phyloP scores from a whole-genome alignment of 176 grass and related monocot genomes.

The Carex kokanica region DNA sequence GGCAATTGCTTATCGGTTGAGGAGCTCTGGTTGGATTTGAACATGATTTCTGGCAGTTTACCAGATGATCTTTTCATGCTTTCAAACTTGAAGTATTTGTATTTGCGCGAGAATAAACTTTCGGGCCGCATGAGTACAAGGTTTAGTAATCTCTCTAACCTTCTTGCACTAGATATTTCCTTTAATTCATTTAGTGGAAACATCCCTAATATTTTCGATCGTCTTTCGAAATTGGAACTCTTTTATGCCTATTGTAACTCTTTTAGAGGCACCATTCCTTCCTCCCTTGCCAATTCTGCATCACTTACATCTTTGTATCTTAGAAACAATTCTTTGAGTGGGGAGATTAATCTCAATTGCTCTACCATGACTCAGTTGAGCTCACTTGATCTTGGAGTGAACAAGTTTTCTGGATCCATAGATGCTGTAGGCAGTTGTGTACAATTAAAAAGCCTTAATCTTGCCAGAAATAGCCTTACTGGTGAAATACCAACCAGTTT shows the following conservation, averaged over 20 bases:
- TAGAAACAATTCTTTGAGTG: slow-evolving; percentile 68
- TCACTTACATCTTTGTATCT: slow-evolving; percentile 71
- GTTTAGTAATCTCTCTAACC: slow-evolving; percentile 72
- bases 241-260: slow-evolving; percentile 72
- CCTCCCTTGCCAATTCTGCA: slow-evolving; percentile 45
- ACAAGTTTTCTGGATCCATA: slow-evolving; percentile 59
- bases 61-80: slow-evolving; percentile 76
- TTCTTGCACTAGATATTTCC: slow-evolving; percentile 67
- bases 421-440: slow-evolving; percentile 52
- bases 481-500: slow-evolving; percentile 76
- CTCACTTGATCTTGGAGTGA: slow-evolving; percentile 76
- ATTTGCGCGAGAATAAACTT: slow-evolving; percentile 66
- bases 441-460: slow-evolving; percentile 68
- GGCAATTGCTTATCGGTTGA: slow-evolving; percentile 64
- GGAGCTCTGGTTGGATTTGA: slow-evolving; percentile 66
- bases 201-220: slow-evolving; percentile 72
- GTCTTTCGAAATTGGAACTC: slow-evolving; percentile 56
- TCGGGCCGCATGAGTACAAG: slow-evolving; percentile 51
- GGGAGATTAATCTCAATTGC: slow-evolving; percentile 73
- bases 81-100: slow-evolving; percentile 54
- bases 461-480: slow-evolving; percentile 79
- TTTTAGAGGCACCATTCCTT: slow-evolving; percentile 62
- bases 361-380: slow-evolving; percentile 53
- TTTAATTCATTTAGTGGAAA: slow-evolving; percentile 82
- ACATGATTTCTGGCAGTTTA: slow-evolving; percentile 50